Conservation (phyloP, 2,329 filamentous ascomycete genomes). For the Phialophora verrucosa region DNA sequence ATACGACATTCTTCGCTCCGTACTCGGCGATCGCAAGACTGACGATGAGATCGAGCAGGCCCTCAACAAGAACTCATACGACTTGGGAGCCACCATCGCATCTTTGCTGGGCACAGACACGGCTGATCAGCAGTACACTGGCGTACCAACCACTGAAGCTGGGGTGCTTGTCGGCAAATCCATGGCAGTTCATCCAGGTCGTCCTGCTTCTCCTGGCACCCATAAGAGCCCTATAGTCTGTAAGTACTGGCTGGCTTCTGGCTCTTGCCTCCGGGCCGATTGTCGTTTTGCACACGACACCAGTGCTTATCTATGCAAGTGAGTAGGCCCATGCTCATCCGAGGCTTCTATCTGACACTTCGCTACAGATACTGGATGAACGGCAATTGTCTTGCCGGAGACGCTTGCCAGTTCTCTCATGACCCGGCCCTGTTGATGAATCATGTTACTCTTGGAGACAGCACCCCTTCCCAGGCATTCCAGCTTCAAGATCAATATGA, state of each 20-base stretch:
- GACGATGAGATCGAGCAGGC: slow-evolving; percentile 96
- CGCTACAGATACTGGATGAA: slow-evolving; percentile 83
- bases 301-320: slow-evolving; percentile 97
- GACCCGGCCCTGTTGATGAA: slow-evolving; percentile 86
- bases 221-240: slow-evolving; percentile 88
- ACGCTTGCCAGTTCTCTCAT: slow-evolving; percentile 95
- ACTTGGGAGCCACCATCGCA: slow-evolving; percentile 88
- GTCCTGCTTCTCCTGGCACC: slow-evolving; percentile 77
- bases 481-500: slow-evolving; percentile 79
- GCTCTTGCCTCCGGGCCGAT: slow-evolving; percentile 93
- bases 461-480: slow-evolving; percentile 65
- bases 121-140: slow-evolving; percentile 48
- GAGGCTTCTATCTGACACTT: slow-evolving; percentile 40
- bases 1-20: slow-evolving; percentile 95
- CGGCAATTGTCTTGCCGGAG: slow-evolving; percentile 91
- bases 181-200: slow-evolving; percentile 72
- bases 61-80: slow-evolving; percentile 86
- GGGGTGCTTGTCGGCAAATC: slow-evolving; percentile 86
- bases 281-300: slow-evolving; percentile 97
- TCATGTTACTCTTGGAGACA: slow-evolving; percentile 69
- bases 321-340: slow-evolving; percentile 53
- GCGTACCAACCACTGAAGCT: slow-evolving; percentile 62
- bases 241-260: slow-evolving; percentile 94
- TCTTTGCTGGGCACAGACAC: slow-evolving; percentile 73
- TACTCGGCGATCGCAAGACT: slow-evolving; percentile 83